These are phyloP conservation scores for Candida fluviatilis DNA, from an alignment of 805 yeast species.

Conservation along the genomic window DNA sequence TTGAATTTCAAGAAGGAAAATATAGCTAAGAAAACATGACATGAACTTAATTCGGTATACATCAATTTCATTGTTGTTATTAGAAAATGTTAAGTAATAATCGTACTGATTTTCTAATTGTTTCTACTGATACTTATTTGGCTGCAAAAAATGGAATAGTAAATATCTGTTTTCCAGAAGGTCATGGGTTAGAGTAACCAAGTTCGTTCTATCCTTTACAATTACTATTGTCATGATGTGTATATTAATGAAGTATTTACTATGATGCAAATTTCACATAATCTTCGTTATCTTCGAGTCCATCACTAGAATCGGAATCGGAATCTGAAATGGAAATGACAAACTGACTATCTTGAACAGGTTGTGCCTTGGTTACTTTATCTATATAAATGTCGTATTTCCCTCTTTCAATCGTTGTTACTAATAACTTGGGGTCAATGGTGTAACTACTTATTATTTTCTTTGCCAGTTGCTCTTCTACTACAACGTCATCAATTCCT, in stretches of 20 bases:
- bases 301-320: constrained; percentile 9
- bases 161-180: no score
- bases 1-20: no score
- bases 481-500: constrained; percentile 14
- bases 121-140: no score
- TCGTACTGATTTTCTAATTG: no score
- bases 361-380: constrained; percentile 5
- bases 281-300: constrained; percentile 20
- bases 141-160: no score
- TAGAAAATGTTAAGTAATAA: no score
- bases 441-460: constrained; percentile 29
- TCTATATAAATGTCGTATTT: constrained; percentile 25
- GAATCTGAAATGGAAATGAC: constrained; percentile 14
- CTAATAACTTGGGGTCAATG: constrained; percentile 25
- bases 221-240: background rate
- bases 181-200: no score
- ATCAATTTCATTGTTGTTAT: no score
- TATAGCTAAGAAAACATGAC: no score
- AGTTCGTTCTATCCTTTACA: no score
- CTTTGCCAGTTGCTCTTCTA: constrained; percentile 6
- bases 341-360: constrained; percentile 6
- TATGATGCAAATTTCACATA: constrained; percentile 11
- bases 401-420: constrained; percentile 15
- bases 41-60: no score
- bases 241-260: background rate